Conservation (phyloP, 2,329 filamentous ascomycete genomes). For the Plectosphaerella cucumerina region DNA sequence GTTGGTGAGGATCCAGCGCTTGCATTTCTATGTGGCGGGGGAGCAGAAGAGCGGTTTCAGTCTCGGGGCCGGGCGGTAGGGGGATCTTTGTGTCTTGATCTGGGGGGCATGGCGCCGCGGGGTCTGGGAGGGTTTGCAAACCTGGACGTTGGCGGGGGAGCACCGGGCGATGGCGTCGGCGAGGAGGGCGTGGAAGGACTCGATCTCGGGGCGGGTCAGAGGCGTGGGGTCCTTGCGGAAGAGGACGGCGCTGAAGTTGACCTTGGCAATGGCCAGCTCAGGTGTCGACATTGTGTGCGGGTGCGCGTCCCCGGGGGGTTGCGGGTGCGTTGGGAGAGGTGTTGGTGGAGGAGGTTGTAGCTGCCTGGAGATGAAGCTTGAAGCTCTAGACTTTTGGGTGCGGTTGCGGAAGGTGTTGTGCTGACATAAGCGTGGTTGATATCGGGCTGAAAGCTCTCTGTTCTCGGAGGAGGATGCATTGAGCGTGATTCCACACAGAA, state of each 20-base stretch:
- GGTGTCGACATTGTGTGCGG: slow-evolving; percentile 55
- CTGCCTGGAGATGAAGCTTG: too few relatives aligned
- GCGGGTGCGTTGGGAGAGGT: background rate
- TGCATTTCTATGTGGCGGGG: slow-evolving; percentile 65
- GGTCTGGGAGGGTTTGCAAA: slow-evolving; percentile 48
- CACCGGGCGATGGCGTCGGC: slow-evolving; percentile 64
- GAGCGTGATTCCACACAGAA: too few relatives aligned
- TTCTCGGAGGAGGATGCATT: too few relatives aligned
- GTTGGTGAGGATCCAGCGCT: slow-evolving; percentile 76
- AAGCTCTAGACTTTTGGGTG: background rate
- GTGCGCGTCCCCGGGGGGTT: background rate
- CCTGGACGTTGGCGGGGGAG: slow-evolving; percentile 81
- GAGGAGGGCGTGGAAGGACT: slow-evolving; percentile 63
- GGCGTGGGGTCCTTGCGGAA: slow-evolving; percentile 70
- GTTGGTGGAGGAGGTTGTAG: background rate
- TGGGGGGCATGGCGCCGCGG: background rate
- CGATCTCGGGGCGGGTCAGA: slow-evolving; percentile 64
- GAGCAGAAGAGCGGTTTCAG: slow-evolving; percentile 27
- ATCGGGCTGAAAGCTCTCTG: too few relatives aligned
- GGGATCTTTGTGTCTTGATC: slow-evolving; percentile 6
- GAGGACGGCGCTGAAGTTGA: slow-evolving; percentile 69
- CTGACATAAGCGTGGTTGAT: background rate
- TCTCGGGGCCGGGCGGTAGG: slow-evolving; percentile 12
- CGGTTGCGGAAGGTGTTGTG: background rate
- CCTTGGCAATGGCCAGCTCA: slow-evolving; percentile 73